Conservation (phyloP, 306 rosid species). For the Vicia sativa region DNA sequence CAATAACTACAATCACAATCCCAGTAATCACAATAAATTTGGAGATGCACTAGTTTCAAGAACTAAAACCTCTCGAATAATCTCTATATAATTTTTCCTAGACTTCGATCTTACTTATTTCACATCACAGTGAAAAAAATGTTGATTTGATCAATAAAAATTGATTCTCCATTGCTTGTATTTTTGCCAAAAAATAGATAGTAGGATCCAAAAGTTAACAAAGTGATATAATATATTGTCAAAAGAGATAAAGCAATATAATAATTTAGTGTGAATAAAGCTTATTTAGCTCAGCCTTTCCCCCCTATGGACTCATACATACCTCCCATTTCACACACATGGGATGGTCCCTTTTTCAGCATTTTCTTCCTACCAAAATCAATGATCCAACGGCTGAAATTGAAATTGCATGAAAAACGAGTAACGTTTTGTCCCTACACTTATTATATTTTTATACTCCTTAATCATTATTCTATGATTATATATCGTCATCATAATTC, state of each 20-base stretch:
- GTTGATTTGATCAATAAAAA: too few species aligned
- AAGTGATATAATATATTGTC: background rate
- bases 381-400: slow-evolving; percentile 24
- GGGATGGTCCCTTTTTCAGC: slow-evolving; percentile 26
- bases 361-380: background rate
- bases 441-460: too few species aligned
- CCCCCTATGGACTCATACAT: too few species aligned
- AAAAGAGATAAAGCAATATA: too few species aligned
- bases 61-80: too few species aligned
- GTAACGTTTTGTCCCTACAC: background rate
- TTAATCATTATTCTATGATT: background rate
- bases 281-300: background rate
- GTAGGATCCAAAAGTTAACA: background rate
- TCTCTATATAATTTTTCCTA: too few species aligned
- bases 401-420: slow-evolving; percentile 37
- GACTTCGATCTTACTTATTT: too few species aligned
- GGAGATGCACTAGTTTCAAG: too few species aligned
- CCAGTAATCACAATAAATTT: too few species aligned
- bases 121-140: too few species aligned
- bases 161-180: background rate
- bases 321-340: background rate
- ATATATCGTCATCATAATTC: background rate
- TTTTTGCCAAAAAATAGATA: background rate
- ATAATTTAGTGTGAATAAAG: background rate
- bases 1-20: too few species aligned